Conservation (phyloP, 2,329 filamentous ascomycete genomes). For the Pseudogymnoascus sp. region DNA sequence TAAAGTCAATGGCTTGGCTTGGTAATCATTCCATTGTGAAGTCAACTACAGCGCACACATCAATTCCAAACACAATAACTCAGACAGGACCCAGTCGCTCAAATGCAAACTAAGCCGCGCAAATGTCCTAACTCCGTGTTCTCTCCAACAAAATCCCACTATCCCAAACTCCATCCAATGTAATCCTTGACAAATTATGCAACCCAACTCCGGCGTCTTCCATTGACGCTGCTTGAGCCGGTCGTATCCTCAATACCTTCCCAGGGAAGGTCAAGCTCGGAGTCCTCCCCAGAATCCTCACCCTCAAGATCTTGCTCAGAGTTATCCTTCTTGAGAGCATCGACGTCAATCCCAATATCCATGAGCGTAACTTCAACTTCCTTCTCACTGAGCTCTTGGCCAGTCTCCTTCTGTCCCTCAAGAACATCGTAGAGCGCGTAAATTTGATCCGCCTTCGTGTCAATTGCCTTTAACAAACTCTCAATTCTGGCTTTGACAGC, state of each 20-base stretch:
- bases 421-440: constrained; percentile 80
- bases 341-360: constrained; percentile 34
- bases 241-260: constrained; percentile 21
- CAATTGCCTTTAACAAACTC: constrained; percentile 54
- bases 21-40: constrained; percentile 4
- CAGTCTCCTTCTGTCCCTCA: constrained; percentile 66
- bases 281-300: constrained; percentile 11
- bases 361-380: constrained; percentile 59
- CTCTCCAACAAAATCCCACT: background rate
- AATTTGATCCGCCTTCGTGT: constrained; percentile 71
- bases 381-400: constrained; percentile 55
- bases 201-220: background rate
- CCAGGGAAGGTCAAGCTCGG: constrained; percentile 20
- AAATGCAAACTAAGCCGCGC: constrained; percentile 4
- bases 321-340: constrained; percentile 3
- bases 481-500: constrained; percentile 55
- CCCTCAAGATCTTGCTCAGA: background rate
- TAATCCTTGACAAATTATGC: background rate
- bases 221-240: constrained; percentile 1
- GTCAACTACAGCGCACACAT: background rate
- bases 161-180: constrained; percentile 5
- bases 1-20: background rate
- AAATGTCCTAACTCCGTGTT: background rate
- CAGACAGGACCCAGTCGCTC: background rate
- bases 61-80: background rate